Evolutionary conservation across 106 monocot genomes (phyloP), one percentile per base, ranked within the genome.

Genomic region (Acorus calamus): DNA sequence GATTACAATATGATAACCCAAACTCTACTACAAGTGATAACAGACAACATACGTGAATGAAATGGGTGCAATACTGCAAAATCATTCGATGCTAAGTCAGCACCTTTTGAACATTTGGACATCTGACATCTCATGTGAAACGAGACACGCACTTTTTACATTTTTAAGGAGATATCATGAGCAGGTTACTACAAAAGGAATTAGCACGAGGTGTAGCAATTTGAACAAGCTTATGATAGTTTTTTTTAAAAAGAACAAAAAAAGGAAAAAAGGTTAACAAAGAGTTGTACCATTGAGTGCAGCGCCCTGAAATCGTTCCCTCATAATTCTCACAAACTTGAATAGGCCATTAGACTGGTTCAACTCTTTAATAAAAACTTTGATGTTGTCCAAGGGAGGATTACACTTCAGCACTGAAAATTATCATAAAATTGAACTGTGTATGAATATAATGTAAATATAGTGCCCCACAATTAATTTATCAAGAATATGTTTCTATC

Each of bases 281-380:
- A 6, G 43, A 59, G 11, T 53, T 50, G 58, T 78, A 93, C 93
- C 93, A 74, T 75, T 71, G 14, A 67, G 44, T 59, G 75, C 46
- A 77, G 71, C 60, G 60, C 57, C 72, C 66, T 73, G 57, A 70
- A 93, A 86, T 57, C 81, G 85, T 55, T 74, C 77, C 75, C 93
- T 81, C 86, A 86, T 86, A 47, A 75, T 72, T 71, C 81, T 78
- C 14, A 79, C 86, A 73, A 93, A 89, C 64, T 77, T 76, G 69
- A 83, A 86, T 9, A 93, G 69, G 57, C 71, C 81, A 56, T 89
- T 83, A 41, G 76, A 83, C 76, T 75, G 66, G 54, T 93, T 89
- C 64, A 93, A 47, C 28, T 89, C 86, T 57, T 77, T 58, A 11
- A 93, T 55, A 63, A 84, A 64, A 8, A 67, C 77, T 49, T 65